Evolutionary conservation across 2,329 filamentous ascomycete genomes (phyloP), one percentile per base, ranked within the genome.

Genomic region (Cordyceps cicadae): DNA sequence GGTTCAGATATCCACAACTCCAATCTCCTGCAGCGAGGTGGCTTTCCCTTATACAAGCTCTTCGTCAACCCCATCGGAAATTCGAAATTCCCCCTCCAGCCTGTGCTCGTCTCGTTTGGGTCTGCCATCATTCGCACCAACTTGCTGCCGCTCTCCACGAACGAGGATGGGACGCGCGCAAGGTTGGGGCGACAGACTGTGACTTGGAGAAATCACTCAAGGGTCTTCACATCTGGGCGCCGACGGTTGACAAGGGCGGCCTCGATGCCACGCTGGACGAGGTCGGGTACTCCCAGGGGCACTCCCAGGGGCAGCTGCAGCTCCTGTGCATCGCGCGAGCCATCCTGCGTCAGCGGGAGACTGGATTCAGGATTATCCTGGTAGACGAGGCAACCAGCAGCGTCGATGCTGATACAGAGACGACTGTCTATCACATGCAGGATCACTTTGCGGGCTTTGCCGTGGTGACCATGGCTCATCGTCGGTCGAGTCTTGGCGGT

Each of bases 51-150:
- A 19, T 54, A 54, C 29, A 17, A 24, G 5, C 21, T 55, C 26
- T 55, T 55, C n/a, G 15, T 55, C 0, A 19, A 46, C 9, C 24
- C 53, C 3, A 55, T 56, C 37, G 54, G 54, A 1, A n/a, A 17
- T 26, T 14, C 32, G 7, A 46, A 26, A 3, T 19, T 54, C 2
- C 5, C 9, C 0, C 45, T 48, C 2, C 19, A 24, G 14, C 14
- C 29, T 8, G n/a, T 56, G n/a, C 29, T 56, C 11, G 26, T 39
- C 3, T 48, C 29, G 3, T 21, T 51, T 41, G 9, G 15, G 11
- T 56, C 54, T 5, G 34, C 74, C 17, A 74, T 69, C 2, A 67
- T 81, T 4, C 73, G 76, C 9, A 67, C 71, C 21, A 81, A 81
- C 53, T 68, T 77, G 6, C 76, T 80, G 59, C 77, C 78, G 1